Conservation (phyloP, 192 early-diverging fungal genomes). For the Mortierella hygrophila region DNA sequence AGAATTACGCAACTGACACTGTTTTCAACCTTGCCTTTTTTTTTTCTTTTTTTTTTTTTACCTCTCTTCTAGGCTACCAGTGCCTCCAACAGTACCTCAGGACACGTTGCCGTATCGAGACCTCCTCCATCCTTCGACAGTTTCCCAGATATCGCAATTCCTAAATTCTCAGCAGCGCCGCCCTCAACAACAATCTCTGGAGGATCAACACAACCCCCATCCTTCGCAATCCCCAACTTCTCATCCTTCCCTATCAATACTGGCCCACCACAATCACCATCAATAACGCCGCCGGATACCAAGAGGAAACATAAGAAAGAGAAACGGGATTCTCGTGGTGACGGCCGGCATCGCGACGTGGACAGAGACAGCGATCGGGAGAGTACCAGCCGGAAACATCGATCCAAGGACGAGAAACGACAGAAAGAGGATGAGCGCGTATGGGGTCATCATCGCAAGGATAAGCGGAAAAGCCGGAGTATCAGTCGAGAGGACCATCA, state of each 20-base stretch:
- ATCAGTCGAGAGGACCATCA: slow-evolving; percentile 5
- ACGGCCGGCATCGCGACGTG: slow-evolving; percentile 4
- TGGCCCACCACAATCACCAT: neutral
- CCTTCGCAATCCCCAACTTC: slow-evolving; percentile 19
- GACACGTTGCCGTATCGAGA: neutral
- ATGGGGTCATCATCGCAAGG: neutral
- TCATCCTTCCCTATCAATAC: slow-evolving; percentile 31
- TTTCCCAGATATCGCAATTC: slow-evolving; percentile 27
- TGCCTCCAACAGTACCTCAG: neutral
- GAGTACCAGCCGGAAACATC: neutral
- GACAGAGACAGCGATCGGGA: neutral
- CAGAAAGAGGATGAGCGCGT: slow-evolving; percentile 9
- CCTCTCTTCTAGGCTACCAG: neutral
- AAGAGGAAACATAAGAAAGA: slow-evolving; percentile 3
- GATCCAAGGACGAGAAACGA: neutral
- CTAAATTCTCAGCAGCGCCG: neutral
- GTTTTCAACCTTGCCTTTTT: neutral
- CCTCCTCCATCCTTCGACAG: slow-evolving; percentile 50
- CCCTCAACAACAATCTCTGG: neutral
- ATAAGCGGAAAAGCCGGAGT: slow-evolving; percentile 18
- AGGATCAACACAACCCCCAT: slow-evolving; percentile 12
- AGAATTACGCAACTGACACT: neutral
- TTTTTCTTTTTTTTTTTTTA: neutral
- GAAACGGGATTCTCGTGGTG: neutral
- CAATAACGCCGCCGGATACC: too few species aligned